Percentiles rank a stretch among this genome's conserved stretches.
phyloP scores from a whole-genome alignment of 148 eudicot species.

The Cornus controversa region DNA sequence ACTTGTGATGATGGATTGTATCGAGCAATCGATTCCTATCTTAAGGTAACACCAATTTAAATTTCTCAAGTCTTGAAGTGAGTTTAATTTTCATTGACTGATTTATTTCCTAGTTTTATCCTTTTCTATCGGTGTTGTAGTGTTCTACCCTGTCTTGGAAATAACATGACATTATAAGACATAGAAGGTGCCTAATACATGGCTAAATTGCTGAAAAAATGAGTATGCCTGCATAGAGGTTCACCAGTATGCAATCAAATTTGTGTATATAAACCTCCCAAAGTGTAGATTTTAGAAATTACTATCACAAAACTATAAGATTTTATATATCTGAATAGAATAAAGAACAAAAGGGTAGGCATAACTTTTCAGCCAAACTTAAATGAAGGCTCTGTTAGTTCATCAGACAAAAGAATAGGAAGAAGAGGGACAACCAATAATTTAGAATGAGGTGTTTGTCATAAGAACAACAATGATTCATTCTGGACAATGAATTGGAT shows the following conservation, averaged over 20 bases:
- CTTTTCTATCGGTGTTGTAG: neutral
- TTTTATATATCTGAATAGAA: neutral
- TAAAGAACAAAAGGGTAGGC: neutral
- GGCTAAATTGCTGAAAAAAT: neutral
- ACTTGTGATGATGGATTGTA: slow-evolving; percentile 94
- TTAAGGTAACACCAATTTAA: slow-evolving; percentile 60
- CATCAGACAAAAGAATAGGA: no score
- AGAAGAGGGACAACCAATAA: no score
- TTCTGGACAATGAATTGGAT: no score
- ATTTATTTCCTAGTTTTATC: neutral
- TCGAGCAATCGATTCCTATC: slow-evolving; percentile 92
- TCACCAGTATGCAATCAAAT: neutral
- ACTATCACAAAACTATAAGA: neutral
- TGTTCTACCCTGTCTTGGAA: no score
- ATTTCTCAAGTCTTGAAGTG: neutral
- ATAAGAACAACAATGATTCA: no score
- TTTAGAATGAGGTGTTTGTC: no score
- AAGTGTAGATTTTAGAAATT: neutral
- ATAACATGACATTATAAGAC: neutral
- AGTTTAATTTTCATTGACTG: neutral
- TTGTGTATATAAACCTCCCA: neutral
- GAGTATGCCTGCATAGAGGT: neutral
- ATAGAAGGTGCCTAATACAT: neutral
- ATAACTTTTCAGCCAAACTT: no score
- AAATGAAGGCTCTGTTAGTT: neutral